Evolutionary conservation across 192 early-diverging fungal genomes (phyloP), one percentile per base, ranked within the genome.

Genomic region (Powellomyces hirtus): DNA sequence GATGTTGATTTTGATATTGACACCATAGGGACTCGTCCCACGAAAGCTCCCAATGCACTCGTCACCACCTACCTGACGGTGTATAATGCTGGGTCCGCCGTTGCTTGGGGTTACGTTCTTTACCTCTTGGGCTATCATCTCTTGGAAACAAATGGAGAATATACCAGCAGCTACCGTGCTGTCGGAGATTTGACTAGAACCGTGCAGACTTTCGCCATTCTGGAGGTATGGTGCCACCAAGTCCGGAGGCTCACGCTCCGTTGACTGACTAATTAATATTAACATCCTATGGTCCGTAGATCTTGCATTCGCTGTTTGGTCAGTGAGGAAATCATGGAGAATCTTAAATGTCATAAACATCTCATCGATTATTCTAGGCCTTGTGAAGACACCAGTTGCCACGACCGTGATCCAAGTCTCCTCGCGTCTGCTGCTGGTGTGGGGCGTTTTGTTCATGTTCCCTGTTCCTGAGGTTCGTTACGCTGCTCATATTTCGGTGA

Each of bases 391-490:
- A 5, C 84, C 93, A 30, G 76, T 92, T 6, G 55, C 82, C 20
- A 94, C 95, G 0, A 97, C 90, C 10, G 71, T 84, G 16, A 87
- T 91, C 70, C 96, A 98, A 77, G 91, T 98, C 37, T 80, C 85
- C 49, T 95, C 93, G 37, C 87, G 96, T 6, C 71, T 97, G 31
- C 78, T 92, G 31, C 79, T 98, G 0, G 90, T 93, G 14, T 96
- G 92, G 91, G 87, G 84, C 46, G 83, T 92, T 8, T 75, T 89
- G 64, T 80, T 89, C 34, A 45, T 78, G 29, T 94, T 94, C 67
- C 33, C 36, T 6, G 51, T 55, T 4, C 31, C 53, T 34, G 52
- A n/a, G 33, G 64, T 71, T 57, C 53, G 53, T 16, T 22, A 29
- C n/a, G n/a, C n/a, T n/a, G n/a, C n/a, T n/a, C n/a, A n/a, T n/a